Evolutionary conservation across 2,329 filamentous ascomycete genomes (phyloP), one percentile per base, ranked within the genome.

Genomic region (Fusarium newnesense): DNA sequence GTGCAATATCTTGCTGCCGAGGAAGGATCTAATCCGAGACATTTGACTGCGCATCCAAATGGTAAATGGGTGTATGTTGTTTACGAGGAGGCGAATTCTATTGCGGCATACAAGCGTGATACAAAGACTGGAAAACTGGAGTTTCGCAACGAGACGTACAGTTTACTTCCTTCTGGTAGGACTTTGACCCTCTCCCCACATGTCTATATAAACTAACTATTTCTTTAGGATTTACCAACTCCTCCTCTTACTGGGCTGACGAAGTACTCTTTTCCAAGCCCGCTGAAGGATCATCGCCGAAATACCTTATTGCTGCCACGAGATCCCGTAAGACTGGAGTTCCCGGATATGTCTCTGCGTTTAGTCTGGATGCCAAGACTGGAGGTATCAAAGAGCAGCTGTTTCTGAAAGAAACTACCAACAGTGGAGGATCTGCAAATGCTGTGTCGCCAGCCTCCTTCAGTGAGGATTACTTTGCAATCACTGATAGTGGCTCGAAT

Each of bases 181-280:
- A 49, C 19, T 1, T 1, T 3, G 9, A 30, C 2, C 0, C 4
- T 18, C 4, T 32, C 0, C 2, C 5, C 1, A 2, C n/a, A n/a
- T n/a, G 34, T 4, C 1, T 3, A 4, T 7, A 0, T n/a, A 1
- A 9, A 2, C 46, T 49, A 2, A 49, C 3, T 18, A 7, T 24
- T 9, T 13, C 3, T 18, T 7, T 5, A 49, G 28, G 46, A 32
- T 49, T 32, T 5, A 49, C 46, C 3, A 49, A 49, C 10, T 32
- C 46, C 12, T 49, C 28, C 32, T 49, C 46, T 3, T 49, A 49
- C 21, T 49, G 46, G 46, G 46, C 46, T n/a, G 46, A 49, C 3
- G 46, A 49, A 5, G 46, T 49, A 6, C 28, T 49, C 0, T 28
- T 49, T 5, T 32, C 28, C 10, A 4, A 7, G 5, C 5, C 46